phyloP scores from a whole-genome alignment of 1,284 basidiomycete genomes.

The Uromyces viciae-fabae region DNA sequence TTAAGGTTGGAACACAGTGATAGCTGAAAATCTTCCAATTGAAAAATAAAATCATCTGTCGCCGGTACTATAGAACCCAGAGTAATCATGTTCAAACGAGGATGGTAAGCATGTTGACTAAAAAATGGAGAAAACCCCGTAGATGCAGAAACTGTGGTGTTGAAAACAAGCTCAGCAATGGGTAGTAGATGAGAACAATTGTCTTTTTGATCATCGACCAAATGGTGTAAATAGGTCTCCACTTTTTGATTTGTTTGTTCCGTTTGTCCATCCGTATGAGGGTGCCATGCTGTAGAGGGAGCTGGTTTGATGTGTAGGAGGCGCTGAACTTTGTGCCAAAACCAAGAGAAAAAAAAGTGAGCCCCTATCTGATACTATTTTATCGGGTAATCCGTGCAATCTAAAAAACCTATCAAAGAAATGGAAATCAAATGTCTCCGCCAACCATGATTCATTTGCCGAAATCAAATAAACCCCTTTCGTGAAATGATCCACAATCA shows the following conservation, averaged over 20 bases:
- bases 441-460: not conserved
- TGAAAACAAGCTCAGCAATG: not conserved
- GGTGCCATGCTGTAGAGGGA: not conserved
- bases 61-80: not conserved
- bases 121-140: not conserved
- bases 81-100: not conserved
- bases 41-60: not conserved
- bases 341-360: not conserved
- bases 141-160: not conserved
- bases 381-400: slow-evolving; percentile 5
- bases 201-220: not conserved
- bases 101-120: not conserved
- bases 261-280: slow-evolving; percentile 11
- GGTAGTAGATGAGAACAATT: not conserved
- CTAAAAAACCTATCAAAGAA: not conserved
- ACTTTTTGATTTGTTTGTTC: not conserved
- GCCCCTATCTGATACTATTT: not conserved
- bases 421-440: not conserved
- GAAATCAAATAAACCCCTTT: slow-evolving; percentile 57
- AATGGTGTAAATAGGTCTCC: not conserved
- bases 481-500: slow-evolving; percentile 58
- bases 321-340: not conserved
- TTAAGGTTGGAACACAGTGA: not conserved
- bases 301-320: not conserved
- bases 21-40: not conserved